Evolutionary conservation across 371 early-diverging fungal genomes (phyloP).

Genomic region (Mucor piriformis): DNA sequence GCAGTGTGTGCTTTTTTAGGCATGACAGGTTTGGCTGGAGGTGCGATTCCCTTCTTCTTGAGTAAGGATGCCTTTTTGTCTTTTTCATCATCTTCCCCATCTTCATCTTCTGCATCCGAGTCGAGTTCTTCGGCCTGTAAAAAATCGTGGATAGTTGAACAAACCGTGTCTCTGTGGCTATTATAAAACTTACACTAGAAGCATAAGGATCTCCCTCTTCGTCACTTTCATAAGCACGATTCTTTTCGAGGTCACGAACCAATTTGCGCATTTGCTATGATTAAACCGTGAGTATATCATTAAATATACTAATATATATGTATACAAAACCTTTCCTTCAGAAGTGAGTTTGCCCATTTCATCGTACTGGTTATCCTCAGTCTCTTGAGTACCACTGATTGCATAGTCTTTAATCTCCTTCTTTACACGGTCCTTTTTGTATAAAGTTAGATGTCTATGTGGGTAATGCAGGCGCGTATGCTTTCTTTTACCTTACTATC

Average conservation of each 20-base stretch:
- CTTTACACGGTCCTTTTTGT: conserved; percentile 38
- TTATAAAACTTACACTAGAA: conserved; percentile 52
- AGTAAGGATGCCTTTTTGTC: conserved; percentile 33
- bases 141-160: neutral
- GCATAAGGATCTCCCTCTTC: conserved; percentile 77
- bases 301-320: conserved; percentile 11
- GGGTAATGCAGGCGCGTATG: no score
- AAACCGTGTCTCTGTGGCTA: no score
- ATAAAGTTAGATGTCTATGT: neutral
- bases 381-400: conserved; percentile 31
- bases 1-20: conserved; percentile 43
- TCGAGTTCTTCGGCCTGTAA: conserved; percentile 53
- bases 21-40: conserved; percentile 32
- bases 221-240: conserved; percentile 75
- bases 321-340: conserved; percentile 51
- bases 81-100: conserved; percentile 38
- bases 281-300: neutral
- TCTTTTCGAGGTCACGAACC: conserved; percentile 73
- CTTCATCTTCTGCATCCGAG: conserved; percentile 55
- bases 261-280: conserved; percentile 70
- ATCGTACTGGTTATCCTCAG: conserved; percentile 26
- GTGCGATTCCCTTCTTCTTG: conserved; percentile 37
- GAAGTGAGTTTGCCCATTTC: conserved; percentile 38
- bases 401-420: conserved; percentile 43
- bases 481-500: conserved; percentile 46